Conservation (phyloP, 2,329 filamentous ascomycete species). For the Cladophialophora immunda region DNA sequence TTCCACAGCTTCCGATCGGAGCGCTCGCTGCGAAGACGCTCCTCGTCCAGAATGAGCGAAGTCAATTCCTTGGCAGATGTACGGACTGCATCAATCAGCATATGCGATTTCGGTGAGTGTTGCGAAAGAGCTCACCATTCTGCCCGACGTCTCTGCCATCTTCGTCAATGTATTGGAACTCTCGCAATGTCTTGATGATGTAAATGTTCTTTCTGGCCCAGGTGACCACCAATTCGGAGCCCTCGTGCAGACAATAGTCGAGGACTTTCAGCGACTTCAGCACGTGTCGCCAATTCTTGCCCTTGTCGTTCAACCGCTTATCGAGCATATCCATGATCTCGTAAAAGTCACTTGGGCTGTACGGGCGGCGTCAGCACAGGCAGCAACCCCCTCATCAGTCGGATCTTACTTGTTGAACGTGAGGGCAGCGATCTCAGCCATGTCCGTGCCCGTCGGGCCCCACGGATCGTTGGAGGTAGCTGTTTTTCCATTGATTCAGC, state of each 20-base stretch:
- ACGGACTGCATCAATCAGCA: slow-evolving; percentile 70
- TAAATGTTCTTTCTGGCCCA: slow-evolving; percentile 99
- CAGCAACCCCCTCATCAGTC: not conserved
- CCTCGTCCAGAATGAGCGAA: slow-evolving; percentile 89
- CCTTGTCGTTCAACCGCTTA: slow-evolving; percentile 97
- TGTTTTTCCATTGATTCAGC: slow-evolving; percentile 51
- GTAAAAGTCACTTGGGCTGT: slow-evolving; percentile 93
- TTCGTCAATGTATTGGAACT: slow-evolving; percentile 96
- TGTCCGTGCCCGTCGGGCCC: slow-evolving; percentile 96
- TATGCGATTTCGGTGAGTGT: not conserved
- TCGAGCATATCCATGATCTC: slow-evolving; percentile 99
- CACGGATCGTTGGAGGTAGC: slow-evolving; percentile 99
- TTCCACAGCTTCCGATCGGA: slow-evolving; percentile 96
- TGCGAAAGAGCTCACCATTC: slow-evolving; percentile 72
- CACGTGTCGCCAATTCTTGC: slow-evolving; percentile 99
- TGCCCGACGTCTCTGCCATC: slow-evolving; percentile 95
- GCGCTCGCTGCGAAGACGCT: slow-evolving; percentile 86
- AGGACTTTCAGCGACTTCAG: slow-evolving; percentile 97
- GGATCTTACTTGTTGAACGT: slow-evolving; percentile 87
- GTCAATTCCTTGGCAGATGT: slow-evolving; percentile 96
- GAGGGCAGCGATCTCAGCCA: slow-evolving; percentile 98
- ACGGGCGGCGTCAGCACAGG: slow-evolving; percentile 29
- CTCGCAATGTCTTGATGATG: slow-evolving; percentile 97
- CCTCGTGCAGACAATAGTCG: slow-evolving; percentile 97
- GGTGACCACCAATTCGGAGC: slow-evolving; percentile 93